phyloP scores from a whole-genome alignment of 148 eudicot genomes.

The Rhododendron mucronatum region DNA sequence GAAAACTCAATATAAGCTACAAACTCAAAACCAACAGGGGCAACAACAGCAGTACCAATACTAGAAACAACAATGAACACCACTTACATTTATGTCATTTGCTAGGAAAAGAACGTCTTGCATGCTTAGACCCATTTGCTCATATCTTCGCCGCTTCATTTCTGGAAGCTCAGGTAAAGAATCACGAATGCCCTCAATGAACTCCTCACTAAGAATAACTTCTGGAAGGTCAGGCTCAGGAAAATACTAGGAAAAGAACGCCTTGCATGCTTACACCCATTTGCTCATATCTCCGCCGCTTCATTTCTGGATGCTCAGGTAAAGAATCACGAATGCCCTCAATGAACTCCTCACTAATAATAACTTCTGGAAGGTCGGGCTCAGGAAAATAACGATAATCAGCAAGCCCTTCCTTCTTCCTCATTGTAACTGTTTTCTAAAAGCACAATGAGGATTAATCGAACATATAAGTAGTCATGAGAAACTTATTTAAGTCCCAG shows the following conservation, averaged over 20 bases:
- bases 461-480: conserved; percentile 20
- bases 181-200: conserved; percentile 51
- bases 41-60: not conserved
- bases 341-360: too few relatives aligned
- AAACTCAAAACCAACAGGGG: not conserved
- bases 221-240: too few relatives aligned
- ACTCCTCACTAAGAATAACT: conserved; percentile 58
- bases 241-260: too few relatives aligned
- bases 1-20: not conserved
- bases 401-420: conserved; percentile 97
- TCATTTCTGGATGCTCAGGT: too few relatives aligned
- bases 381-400: conserved; percentile 98
- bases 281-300: too few relatives aligned
- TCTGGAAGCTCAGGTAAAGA: conserved; percentile 95
- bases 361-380: too few relatives aligned
- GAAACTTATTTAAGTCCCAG: not conserved
- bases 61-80: not conserved
- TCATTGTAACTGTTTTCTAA: conserved; percentile 97
- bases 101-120: conserved; percentile 90
- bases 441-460: conserved; percentile 22
- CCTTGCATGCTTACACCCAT: too few relatives aligned
- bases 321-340: too few relatives aligned
- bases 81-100: conserved; percentile 73
- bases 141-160: conserved; percentile 83
- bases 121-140: conserved; percentile 85